Evolutionary conservation across 371 early-diverging fungal genomes (phyloP), one percentile per base, ranked within the genome.

Genomic region (Mucor ambiguus): DNA sequence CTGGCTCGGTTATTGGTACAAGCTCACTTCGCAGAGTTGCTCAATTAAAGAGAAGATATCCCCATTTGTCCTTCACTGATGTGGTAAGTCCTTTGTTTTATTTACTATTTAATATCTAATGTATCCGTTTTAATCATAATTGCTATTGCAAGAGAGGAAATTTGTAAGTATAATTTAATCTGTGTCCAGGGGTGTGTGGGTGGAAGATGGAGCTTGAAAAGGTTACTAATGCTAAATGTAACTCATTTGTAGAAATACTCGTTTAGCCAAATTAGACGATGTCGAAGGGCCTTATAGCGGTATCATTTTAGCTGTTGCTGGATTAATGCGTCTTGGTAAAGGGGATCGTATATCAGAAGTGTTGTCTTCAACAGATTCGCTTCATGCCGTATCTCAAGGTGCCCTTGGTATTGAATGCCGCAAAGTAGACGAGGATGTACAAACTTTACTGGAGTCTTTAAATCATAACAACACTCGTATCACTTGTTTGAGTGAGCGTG

Each of bases 301-400:
- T 20, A 78, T 98, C 63, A 78, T 98, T 44, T 82, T 98, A 43
- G 98, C 98, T 14, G 91, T 90, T 28, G 96, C 97, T 11, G 97
- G 98, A 9, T 80, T 97, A 58, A 75, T 81, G 37, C 89, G 98
- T 38, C 65, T 93, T 46, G 88, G 87, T 16, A 78, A 86, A 76
- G 82, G 78, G 10, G 67, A 84, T 58, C 87, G 96, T 38, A 93
- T 97, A 59, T 84, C 94, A 7, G 76, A 91, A 46, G 78, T 83
- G 49, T 79, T 96, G 12, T 76, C 84, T n/a, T 66, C 84, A n/a
- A 73, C 71, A 6, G 77, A 80, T 33, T 90, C 92, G 55, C 81
- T 94, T 18, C 90, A 97, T 72, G 98, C 98, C 16, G 98, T 97
- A 10, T 96, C 97, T 7, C 97, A 98, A 83, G 97, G 96, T 62